Evolutionary conservation across 2,329 filamentous ascomycete species (phyloP).

Genomic region (Seiridium cupressi): DNA sequence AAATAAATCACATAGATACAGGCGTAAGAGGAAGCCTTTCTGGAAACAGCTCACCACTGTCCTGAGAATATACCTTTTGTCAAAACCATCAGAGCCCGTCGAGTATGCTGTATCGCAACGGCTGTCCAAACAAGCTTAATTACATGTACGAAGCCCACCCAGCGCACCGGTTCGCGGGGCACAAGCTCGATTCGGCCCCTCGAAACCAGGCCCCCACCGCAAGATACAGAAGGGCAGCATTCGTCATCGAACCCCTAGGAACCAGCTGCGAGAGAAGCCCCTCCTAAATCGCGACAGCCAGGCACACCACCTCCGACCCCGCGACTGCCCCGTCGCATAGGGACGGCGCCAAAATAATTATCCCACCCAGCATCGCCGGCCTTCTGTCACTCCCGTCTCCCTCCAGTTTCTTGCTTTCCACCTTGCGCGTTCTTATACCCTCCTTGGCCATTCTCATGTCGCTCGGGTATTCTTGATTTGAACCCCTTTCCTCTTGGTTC

Average conservation of each 20-base stretch:
- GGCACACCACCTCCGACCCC: conserved; percentile 1
- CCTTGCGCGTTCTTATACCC: neutral
- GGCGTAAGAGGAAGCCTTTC: too few species aligned
- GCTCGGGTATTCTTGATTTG: neutral
- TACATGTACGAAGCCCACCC: neutral
- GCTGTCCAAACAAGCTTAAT: neutral
- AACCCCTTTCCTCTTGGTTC: neutral
- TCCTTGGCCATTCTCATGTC: too few species aligned
- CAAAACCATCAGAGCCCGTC: neutral
- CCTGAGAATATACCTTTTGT: neutral
- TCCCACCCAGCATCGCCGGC: neutral
- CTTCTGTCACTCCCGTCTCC: neutral
- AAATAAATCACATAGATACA: too few species aligned
- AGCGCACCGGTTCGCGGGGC: neutral
- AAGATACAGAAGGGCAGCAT: neutral
- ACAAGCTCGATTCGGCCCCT: neutral
- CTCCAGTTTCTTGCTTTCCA: neutral
- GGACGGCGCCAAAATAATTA: neutral
- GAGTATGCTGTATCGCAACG: too few species aligned
- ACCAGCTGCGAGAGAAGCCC: neutral
- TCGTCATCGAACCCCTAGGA: conserved; percentile 4
- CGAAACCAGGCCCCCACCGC: too few species aligned
- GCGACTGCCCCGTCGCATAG: neutral
- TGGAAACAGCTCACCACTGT: too few species aligned
- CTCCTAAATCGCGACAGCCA: neutral